Evolutionary conservation across 2,329 filamentous ascomycete genomes (phyloP).

Genomic region (Capronia coronata): DNA sequence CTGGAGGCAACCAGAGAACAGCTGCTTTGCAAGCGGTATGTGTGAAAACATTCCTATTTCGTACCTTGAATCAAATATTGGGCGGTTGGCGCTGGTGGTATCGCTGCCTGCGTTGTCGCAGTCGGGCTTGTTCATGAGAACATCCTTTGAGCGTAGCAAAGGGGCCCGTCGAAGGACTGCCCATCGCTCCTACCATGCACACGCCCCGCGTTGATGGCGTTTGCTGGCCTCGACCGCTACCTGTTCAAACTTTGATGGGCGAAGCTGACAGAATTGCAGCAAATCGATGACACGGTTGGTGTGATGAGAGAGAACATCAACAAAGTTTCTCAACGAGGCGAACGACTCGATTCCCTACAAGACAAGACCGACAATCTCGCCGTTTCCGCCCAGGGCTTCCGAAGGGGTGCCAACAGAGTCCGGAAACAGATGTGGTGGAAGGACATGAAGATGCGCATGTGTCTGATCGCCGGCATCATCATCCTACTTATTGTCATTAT

Average conservation of each 20-base stretch:
- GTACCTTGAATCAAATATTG: neutral
- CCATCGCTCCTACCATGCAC: neutral
- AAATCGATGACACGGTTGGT: slow-evolving; percentile 94
- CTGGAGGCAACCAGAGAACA: slow-evolving; percentile 58
- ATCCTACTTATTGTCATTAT: slow-evolving; percentile 90
- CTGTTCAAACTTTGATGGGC: neutral
- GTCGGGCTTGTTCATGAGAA: neutral
- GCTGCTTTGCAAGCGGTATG: slow-evolving; percentile 79
- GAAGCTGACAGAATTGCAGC: slow-evolving; percentile 47
- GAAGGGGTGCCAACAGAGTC: slow-evolving; percentile 90
- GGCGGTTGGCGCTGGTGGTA: neutral
- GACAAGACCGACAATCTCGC: slow-evolving; percentile 92
- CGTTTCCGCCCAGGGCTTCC: slow-evolving; percentile 88
- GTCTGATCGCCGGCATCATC: slow-evolving; percentile 83
- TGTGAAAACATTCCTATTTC: neutral
- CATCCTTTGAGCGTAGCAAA: neutral
- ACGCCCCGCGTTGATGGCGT: too few species aligned
- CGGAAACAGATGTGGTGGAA: slow-evolving; percentile 99
- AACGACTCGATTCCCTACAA: slow-evolving; percentile 77
- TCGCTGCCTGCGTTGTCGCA: slow-evolving; percentile 12
- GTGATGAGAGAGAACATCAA: slow-evolving; percentile 98
- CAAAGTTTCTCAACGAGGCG: slow-evolving; percentile 89
- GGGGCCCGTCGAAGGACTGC: neutral
- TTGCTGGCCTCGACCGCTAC: neutral
- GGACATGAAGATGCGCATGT: slow-evolving; percentile 99